Percentiles rank a stretch among this genome's conserved stretches.
Conservation (phyloP, 805 yeast genomes). For the Sugiyamaella marilandica region DNA sequence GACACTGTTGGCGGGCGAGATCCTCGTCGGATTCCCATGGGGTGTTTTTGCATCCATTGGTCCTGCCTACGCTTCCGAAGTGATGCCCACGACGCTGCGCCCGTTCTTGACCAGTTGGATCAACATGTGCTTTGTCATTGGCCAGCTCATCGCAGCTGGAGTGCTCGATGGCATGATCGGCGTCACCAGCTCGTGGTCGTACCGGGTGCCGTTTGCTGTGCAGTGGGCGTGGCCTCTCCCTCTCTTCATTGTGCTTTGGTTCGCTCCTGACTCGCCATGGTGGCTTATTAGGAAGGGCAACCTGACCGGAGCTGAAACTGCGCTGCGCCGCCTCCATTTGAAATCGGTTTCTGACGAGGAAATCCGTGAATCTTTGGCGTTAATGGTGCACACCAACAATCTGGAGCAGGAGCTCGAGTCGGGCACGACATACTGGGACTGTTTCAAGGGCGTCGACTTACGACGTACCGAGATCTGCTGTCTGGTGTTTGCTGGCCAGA, state of each 20-base stretch:
- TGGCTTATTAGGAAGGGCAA: slow-evolving; percentile 45
- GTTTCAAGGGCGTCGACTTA: slow-evolving; percentile 43
- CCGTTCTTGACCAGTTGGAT: slow-evolving; percentile 45
- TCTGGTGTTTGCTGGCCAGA: slow-evolving; percentile 43
- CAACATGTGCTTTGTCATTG: slow-evolving; percentile 51
- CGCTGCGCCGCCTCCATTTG: slow-evolving; percentile 36
- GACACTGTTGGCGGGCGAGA: slow-evolving; percentile 35
- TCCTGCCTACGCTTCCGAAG: slow-evolving; percentile 50
- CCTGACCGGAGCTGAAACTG: slow-evolving; percentile 39
- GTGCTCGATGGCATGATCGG: slow-evolving; percentile 37
- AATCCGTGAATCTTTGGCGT: slow-evolving; percentile 41
- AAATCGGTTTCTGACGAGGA: slow-evolving; percentile 37
- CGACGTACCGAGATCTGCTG: slow-evolving; percentile 50
- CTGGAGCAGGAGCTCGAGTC: slow-evolving; percentile 22
- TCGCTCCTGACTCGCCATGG: slow-evolving; percentile 56
- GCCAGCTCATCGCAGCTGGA: slow-evolving; percentile 53
- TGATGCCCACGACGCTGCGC: slow-evolving; percentile 47
- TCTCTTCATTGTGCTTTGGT: slow-evolving; percentile 32
- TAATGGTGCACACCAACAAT: slow-evolving; percentile 44
- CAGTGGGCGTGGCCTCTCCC: slow-evolving; percentile 60
- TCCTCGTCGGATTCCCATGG: slow-evolving; percentile 41
- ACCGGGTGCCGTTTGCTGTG: slow-evolving; percentile 50
- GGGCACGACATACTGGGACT: slow-evolving; percentile 31
- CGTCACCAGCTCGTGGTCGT: slow-evolving; percentile 35
- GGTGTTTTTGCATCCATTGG: slow-evolving; percentile 49